A percentile compares a stretch with the other conserved stretches of the same genome.
These are phyloP conservation scores for Apiotrichum brassicae DNA, from an alignment of 1,284 basidiomycete genomes.

Conservation along the genomic window DNA sequence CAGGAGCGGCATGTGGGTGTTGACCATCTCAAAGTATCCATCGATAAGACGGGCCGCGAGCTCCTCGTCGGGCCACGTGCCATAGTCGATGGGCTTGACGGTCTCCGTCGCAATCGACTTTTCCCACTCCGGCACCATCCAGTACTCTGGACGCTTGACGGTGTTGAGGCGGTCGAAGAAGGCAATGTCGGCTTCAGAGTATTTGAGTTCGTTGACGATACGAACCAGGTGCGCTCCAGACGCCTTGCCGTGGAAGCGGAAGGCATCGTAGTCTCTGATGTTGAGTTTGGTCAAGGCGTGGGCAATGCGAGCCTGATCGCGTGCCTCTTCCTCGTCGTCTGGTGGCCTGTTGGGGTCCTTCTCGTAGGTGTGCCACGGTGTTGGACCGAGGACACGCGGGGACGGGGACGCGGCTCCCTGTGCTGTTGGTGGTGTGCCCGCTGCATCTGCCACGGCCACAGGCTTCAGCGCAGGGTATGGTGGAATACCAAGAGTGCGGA, in stretches of 20 bases:
- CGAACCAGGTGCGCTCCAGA: constrained; percentile 62
- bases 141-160: constrained; percentile 38
- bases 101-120: constrained; percentile 37
- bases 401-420: constrained; percentile 22
- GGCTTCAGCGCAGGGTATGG: constrained; percentile 35
- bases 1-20: constrained; percentile 63
- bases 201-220: constrained; percentile 60
- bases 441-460: not conserved
- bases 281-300: constrained; percentile 33
- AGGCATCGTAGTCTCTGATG: constrained; percentile 40
- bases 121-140: constrained; percentile 46
- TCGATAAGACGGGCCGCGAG: constrained; percentile 59
- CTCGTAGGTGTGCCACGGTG: constrained; percentile 34
- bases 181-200: constrained; percentile 25
- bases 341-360: constrained; percentile 28
- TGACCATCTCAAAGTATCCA: constrained; percentile 61
- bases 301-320: constrained; percentile 23
- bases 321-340: constrained; percentile 19
- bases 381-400: constrained; percentile 23
- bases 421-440: constrained; percentile 15
- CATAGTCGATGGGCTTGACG: constrained; percentile 32
- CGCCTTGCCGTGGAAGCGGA: constrained; percentile 64
- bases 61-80: constrained; percentile 50
- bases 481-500: constrained; percentile 34
- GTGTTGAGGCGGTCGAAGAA: constrained; percentile 30